These are phyloP conservation scores for Jaminaea rosea DNA, from an alignment of 1,284 basidiomycete species.

Conservation along the genomic window DNA sequence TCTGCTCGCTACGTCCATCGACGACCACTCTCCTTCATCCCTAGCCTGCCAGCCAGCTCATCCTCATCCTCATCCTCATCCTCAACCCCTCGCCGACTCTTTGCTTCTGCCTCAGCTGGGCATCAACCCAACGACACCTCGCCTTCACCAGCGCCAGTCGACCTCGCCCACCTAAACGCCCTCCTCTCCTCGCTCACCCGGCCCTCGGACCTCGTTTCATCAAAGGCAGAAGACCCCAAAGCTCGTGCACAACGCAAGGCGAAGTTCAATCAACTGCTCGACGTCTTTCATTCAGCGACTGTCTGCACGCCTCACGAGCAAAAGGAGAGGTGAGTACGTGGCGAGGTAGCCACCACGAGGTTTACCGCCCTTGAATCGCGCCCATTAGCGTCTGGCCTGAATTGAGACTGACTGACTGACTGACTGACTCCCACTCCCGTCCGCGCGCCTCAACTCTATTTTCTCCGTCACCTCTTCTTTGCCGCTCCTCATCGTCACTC, in stretches of 20 bases:
- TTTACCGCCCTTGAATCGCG: too few relatives aligned
- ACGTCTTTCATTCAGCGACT: slow-evolving; percentile 27
- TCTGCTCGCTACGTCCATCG: not conserved
- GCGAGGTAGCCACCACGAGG: too few relatives aligned
- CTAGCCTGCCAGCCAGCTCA: not conserved
- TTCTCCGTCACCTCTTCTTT: too few relatives aligned
- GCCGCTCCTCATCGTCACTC: slow-evolving; percentile 16
- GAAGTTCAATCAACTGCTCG: slow-evolving; percentile 22
- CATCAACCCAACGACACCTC: not conserved
- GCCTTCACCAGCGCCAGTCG: slow-evolving; percentile 2
- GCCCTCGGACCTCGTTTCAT: slow-evolving; percentile 8
- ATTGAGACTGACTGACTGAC: too few relatives aligned
- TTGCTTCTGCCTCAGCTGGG: not conserved
- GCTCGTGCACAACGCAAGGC: slow-evolving; percentile 17
- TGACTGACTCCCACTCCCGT: too few relatives aligned
- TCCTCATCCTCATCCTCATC: not conserved
- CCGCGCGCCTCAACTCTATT: too few relatives aligned
- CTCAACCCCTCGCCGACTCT: not conserved
- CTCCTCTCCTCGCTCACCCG: slow-evolving; percentile 18
- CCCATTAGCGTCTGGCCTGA: too few relatives aligned
- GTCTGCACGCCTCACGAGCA: slow-evolving; percentile 9
- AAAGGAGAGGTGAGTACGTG: too few relatives aligned
- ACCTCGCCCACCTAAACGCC: slow-evolving; percentile 19
- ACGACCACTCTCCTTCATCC: not conserved
- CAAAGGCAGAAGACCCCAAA: slow-evolving; percentile 14